These are phyloP conservation scores for Acanthochlamys bracteata DNA, from an alignment of 106 monocot species.

Conservation along the genomic window DNA sequence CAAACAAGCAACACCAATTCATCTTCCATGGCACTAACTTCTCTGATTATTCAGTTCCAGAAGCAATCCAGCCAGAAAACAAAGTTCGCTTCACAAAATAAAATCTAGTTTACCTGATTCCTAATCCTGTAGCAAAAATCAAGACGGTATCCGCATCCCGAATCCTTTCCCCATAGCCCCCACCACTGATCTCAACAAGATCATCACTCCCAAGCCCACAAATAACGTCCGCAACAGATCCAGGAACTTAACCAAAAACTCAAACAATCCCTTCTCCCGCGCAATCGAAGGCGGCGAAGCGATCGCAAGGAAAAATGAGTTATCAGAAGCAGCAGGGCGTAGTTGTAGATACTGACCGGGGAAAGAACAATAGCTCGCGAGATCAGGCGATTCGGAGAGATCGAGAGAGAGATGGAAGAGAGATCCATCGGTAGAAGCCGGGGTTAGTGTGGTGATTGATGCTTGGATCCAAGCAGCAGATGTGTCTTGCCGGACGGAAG, in stretches of 20 bases:
- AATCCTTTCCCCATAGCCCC: conserved; percentile 68
- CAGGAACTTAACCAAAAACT: conserved; percentile 73
- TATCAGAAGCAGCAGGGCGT: conserved; percentile 32
- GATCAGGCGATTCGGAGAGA: conserved; percentile 51
- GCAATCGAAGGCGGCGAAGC: conserved; percentile 56
- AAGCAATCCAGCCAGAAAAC: too few relatives aligned
- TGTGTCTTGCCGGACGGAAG: conserved; percentile 33
- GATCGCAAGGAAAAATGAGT: conserved; percentile 64
- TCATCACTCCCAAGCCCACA: conserved; percentile 61
- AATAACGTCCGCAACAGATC: conserved; percentile 48
- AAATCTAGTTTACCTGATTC: conserved; percentile 51
- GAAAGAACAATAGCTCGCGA: conserved; percentile 33
- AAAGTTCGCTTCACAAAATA: background rate
- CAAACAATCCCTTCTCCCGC: conserved; percentile 21
- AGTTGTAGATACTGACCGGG: conserved; percentile 85
- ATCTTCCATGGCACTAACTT: too few relatives aligned
- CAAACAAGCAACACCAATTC: too few relatives aligned
- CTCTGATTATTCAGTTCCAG: too few relatives aligned
- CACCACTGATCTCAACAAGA: conserved; percentile 50
- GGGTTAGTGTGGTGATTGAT: conserved; percentile 39
- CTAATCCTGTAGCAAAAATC: conserved; percentile 85
- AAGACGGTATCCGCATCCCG: conserved; percentile 21
- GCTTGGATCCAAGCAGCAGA: conserved; percentile 46
- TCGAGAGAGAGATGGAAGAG: conserved; percentile 69
- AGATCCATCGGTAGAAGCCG: conserved; percentile 56